Evolutionary conservation across 1,284 basidiomycete genomes (phyloP), one percentile per base, ranked within the genome.

Genomic region (Cutaneotrichosporon sp.): DNA sequence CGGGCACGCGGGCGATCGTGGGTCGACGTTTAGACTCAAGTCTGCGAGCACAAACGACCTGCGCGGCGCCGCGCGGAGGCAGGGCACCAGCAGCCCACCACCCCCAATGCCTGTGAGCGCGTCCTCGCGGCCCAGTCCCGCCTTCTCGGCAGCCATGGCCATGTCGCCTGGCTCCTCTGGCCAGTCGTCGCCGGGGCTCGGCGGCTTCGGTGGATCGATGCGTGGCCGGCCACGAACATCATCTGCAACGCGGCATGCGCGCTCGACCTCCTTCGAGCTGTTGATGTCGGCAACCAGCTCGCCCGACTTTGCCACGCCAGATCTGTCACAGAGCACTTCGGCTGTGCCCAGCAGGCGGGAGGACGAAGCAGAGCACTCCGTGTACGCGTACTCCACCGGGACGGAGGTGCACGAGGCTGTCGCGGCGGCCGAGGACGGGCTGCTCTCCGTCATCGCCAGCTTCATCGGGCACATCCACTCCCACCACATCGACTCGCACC

Each of bases 391-490:
- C 54, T 16, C 51, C 8, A 52, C 31, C 9, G 58, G 60, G 24
- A 68, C 76, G 57, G 73, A 79, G 38, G 71, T 81, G 6, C 71
- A 76, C 57, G 74, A 72, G 34, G 69, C 74, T 29, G 86, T 81
- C 38, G 69, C 88, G 22, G 78, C 83, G 56, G 90, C 91, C 11
- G 92, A 95, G 75, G 92, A 95, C 72, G 87, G 90, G 63, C 89
- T 97, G 67, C 83, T 97, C 8, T 95, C 92, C 5, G 91, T 92
- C 18, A 92, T 97, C 70, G 95, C 95, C 13, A 94, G 94, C 3
- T 95, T 99, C 77, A 95, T 99, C 71, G 95, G 95, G 1, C 94
- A 97, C 72, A 90, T 93, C 1, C 95, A 99, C 74, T 91, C 91
- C 16, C 92, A 98, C 81, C 89, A 91, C 20, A 87, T 90, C 56